A percentile compares a stretch with the other conserved stretches of the same genome.
Conservation (phyloP, 78 protist genomes). For the Tieghemostelium lacteum region DNA sequence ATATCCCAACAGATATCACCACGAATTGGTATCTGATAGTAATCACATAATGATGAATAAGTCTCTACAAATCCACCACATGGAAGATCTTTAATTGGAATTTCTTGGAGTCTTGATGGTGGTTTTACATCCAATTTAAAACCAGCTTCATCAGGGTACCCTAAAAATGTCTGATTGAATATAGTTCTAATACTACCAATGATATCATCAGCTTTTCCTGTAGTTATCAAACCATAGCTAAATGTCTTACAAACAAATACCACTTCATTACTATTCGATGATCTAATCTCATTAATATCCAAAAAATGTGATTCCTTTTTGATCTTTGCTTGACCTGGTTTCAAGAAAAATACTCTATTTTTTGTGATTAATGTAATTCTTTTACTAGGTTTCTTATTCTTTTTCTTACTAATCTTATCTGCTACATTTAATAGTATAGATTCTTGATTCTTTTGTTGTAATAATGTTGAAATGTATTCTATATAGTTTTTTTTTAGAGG, state of each 20-base stretch:
- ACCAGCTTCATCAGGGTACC: slow-evolving; percentile 40
- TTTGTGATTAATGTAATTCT: slow-evolving; percentile 65
- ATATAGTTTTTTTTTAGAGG: not conserved
- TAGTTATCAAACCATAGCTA: slow-evolving; percentile 33
- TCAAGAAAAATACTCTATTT: slow-evolving; percentile 51
- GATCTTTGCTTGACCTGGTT: slow-evolving; percentile 64
- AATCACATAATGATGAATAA: slow-evolving; percentile 58
- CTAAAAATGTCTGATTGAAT: slow-evolving; percentile 32
- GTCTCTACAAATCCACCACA: slow-evolving; percentile 83
- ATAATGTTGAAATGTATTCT: slow-evolving; percentile 27
- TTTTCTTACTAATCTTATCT: slow-evolving; percentile 76
- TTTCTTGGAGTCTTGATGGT: slow-evolving; percentile 29
- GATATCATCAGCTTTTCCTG: slow-evolving; percentile 62
- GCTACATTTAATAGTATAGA: slow-evolving; percentile 8
- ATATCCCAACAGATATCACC: slow-evolving; percentile 83
- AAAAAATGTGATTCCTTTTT: slow-evolving; percentile 50
- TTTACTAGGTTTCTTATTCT: slow-evolving; percentile 76
- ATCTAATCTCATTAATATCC: slow-evolving; percentile 53
- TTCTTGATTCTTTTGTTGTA: slow-evolving; percentile 61
- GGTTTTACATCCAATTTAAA: slow-evolving; percentile 62
- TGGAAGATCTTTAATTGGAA: slow-evolving; percentile 64
- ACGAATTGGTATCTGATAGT: slow-evolving; percentile 19
- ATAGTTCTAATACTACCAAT: slow-evolving; percentile 13
- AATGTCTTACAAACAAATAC: slow-evolving; percentile 13
- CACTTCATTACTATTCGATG: slow-evolving; percentile 35